These are phyloP conservation scores for Potentilla sterilis DNA, from an alignment of 306 rosid genomes.

Conservation along the genomic window DNA sequence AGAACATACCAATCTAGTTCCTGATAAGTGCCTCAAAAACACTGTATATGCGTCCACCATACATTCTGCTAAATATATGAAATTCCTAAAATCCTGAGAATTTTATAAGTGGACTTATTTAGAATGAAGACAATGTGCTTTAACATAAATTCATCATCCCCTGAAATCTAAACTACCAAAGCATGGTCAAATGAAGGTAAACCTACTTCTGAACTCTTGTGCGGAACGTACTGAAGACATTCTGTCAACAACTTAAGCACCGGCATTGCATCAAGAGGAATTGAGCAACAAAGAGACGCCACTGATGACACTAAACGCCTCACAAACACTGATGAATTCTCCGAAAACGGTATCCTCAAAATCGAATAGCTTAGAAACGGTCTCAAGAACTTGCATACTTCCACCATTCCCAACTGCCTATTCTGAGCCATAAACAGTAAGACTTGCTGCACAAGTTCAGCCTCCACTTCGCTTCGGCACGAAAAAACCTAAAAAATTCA, in stretches of 20 bases:
- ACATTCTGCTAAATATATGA: slow-evolving; percentile 48
- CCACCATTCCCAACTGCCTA: slow-evolving; percentile 55
- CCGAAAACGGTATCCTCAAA: slow-evolving; percentile 50
- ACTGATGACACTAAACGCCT: slow-evolving; percentile 55
- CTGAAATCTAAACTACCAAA: neutral
- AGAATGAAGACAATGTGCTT: neutral
- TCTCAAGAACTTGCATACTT: slow-evolving; percentile 66
- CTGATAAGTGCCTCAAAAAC: slow-evolving; percentile 55
- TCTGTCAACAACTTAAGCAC: slow-evolving; percentile 60
- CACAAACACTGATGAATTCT: slow-evolving; percentile 48
- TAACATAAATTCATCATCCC: neutral
- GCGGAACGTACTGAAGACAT: slow-evolving; percentile 53
- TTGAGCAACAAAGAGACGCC: slow-evolving; percentile 70
- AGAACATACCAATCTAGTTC: slow-evolving; percentile 55
- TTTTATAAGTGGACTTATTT: neutral
- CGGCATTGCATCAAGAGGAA: slow-evolving; percentile 61
- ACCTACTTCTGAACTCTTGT: slow-evolving; percentile 63
- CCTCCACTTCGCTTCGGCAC: slow-evolving; percentile 63
- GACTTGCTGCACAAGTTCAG: slow-evolving; percentile 80
- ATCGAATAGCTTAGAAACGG: slow-evolving; percentile 61
- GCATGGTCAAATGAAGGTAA: neutral
- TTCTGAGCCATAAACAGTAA: slow-evolving; percentile 57
- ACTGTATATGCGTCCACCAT: slow-evolving; percentile 66
- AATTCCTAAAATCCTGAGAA: slow-evolving; percentile 66
- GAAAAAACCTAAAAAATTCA: slow-evolving; percentile 48